A percentile compares a stretch with the other conserved stretches of the same genome.
These are phyloP conservation scores for Aspergillus clavatus DNA, from an alignment of 2,329 filamentous ascomycete genomes.

Conservation along the genomic window DNA sequence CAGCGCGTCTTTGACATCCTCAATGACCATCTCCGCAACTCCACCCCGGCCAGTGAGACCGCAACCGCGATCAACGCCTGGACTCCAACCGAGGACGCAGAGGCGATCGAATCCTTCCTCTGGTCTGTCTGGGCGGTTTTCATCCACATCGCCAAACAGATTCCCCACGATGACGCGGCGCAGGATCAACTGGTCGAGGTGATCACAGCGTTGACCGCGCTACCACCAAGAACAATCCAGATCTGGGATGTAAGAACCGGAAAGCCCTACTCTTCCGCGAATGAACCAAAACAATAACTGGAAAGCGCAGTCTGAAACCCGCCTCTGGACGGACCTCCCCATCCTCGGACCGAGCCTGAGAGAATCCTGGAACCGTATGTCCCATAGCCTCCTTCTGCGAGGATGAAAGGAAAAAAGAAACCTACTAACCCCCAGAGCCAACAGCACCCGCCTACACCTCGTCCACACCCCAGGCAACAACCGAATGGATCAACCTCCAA, in stretches of 20 bases:
- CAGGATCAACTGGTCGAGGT: conserved; percentile 8
- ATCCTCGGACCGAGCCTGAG: conserved; percentile 9
- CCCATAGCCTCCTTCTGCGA: not conserved
- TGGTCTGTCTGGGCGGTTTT: conserved; percentile 7
- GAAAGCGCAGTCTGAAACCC: not conserved
- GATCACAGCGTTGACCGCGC: conserved; percentile 5
- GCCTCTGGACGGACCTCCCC: conserved; percentile 9
- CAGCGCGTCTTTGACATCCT: conserved; percentile 1
- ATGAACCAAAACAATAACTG: not conserved
- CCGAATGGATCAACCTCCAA: conserved; percentile 10
- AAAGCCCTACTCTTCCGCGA: too few relatives aligned
- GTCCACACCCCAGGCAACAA: not conserved
- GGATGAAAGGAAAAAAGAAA: too few relatives aligned
- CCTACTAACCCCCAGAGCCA: too few relatives aligned
- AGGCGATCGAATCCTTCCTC: conserved; percentile 5
- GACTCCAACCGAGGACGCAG: not conserved
- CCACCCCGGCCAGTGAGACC: not conserved
- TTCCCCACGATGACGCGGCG: conserved; percentile 5
- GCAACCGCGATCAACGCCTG: conserved; percentile 5
- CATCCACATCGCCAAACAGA: conserved; percentile 6
- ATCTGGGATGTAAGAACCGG: conserved; percentile 9
- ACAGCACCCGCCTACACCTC: not conserved
- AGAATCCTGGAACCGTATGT: conserved; percentile 10
- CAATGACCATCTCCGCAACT: conserved; percentile 3
- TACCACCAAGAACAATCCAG: conserved; percentile 5